phyloP scores from a whole-genome alignment of 805 yeast species.

The Metschnikowia lochheadii region DNA sequence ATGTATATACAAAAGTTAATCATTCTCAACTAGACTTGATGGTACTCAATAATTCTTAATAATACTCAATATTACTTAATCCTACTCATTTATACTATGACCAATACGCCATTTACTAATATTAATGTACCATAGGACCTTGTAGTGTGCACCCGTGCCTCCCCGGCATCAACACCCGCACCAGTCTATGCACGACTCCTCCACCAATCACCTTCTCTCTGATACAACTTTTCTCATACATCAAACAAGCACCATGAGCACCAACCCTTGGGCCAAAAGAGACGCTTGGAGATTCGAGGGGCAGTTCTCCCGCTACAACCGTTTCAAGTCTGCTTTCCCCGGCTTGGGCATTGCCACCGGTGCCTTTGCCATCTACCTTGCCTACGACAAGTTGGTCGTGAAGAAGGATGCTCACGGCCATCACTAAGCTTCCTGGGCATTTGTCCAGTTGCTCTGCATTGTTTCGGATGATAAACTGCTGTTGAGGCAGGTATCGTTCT shows the following conservation, averaged over 20 bases:
- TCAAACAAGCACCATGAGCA: slow-evolving; percentile 13
- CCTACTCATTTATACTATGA: too few species aligned
- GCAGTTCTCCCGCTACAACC: slow-evolving; percentile 64
- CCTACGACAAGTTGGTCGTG: slow-evolving; percentile 53
- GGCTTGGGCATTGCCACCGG: slow-evolving; percentile 77
- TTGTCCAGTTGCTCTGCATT: not conserved
- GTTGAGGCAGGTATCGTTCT: not conserved
- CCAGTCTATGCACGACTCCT: slow-evolving; percentile 12
- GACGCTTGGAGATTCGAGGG: slow-evolving; percentile 92
- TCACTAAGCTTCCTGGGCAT: slow-evolving; percentile 5
- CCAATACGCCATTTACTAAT: too few species aligned
- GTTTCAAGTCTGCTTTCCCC: slow-evolving; percentile 71
- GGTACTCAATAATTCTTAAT: too few species aligned
- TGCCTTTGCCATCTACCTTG: slow-evolving; percentile 63
- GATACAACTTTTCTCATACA: slow-evolving; percentile 3
- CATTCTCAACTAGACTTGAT: too few species aligned
- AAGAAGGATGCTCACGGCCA: slow-evolving; percentile 30
- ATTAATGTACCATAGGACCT: not conserved
- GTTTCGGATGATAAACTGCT: not conserved
- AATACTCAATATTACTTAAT: too few species aligned
- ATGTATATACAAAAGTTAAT: too few species aligned
- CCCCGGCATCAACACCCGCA: not conserved
- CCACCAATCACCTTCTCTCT: slow-evolving; percentile 17
- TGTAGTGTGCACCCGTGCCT: not conserved
- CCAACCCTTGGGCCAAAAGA: slow-evolving; percentile 44